A percentile compares a stretch with the other conserved stretches of the same genome.
phyloP scores from a whole-genome alignment of 352 stramenopile species.

The Globisporangium orthogonon region DNA sequence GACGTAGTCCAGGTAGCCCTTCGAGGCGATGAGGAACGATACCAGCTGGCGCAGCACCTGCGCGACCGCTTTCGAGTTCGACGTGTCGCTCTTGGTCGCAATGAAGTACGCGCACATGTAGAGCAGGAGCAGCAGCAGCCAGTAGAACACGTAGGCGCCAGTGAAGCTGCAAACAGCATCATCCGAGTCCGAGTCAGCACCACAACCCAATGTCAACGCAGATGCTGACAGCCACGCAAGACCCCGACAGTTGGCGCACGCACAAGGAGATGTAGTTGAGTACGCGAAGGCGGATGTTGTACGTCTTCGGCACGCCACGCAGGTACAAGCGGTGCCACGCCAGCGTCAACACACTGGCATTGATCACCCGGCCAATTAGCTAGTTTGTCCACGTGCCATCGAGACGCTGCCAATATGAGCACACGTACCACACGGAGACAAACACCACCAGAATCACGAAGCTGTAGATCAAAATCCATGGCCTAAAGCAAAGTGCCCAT shows the following conservation, averaged over 20 bases:
- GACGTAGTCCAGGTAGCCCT: slow-evolving; percentile 84
- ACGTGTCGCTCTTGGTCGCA: slow-evolving; percentile 56
- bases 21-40: slow-evolving; percentile 76
- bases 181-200: background rate
- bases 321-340: slow-evolving; percentile 83
- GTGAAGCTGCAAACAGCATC: slow-evolving; percentile 46
- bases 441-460: slow-evolving; percentile 83
- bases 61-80: slow-evolving; percentile 46
- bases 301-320: slow-evolving; percentile 81
- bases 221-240: background rate
- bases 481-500: slow-evolving; percentile 19
- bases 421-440: slow-evolving; percentile 69
- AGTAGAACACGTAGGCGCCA: slow-evolving; percentile 86
- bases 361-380: background rate
- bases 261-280: slow-evolving; percentile 89
- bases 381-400: background rate
- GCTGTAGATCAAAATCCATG: slow-evolving; percentile 84
- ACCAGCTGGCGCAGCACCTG: slow-evolving; percentile 81
- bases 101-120: slow-evolving; percentile 91
- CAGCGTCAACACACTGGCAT: slow-evolving; percentile 59
- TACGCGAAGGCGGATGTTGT: slow-evolving; percentile 85
- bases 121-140: slow-evolving; percentile 75
- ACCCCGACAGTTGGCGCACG: slow-evolving; percentile 5
- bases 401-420: background rate
- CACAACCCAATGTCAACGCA: background rate